Base-by-base conservation (phyloP, 768 basidiomycete genomes). In the Lactarius psammicola region DNA sequence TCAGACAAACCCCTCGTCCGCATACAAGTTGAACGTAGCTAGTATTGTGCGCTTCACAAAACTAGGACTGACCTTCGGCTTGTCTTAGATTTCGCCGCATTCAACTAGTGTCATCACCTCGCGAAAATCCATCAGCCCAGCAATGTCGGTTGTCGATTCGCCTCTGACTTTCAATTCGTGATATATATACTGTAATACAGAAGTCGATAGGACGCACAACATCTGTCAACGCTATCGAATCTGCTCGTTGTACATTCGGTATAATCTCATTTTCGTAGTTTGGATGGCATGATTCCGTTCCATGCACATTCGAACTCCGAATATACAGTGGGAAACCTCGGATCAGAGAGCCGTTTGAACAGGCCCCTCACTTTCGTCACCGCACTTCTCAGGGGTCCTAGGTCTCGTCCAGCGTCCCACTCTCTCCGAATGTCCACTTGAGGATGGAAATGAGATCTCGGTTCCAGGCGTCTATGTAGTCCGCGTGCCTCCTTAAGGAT, bases 241-340 rank as follows among this genome's bases (percentile, higher is more conserved):
- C 0, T 2, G 28, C 33, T 18, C 9, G 11, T 36, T 33, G 10
- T 20, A 54, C 38, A 10, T 34, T 53, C 54, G 31, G 3, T 49
- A 13, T 26, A 13, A 5, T 36, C 59, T 56, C 36, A 49, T 44
- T 46, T 7, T 23, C 58, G 44, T 13, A 66, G 34, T 46, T 33
- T 62, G 44, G 10, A 38, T 13, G 49, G 57, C 65, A 62, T 66
- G 31, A 66, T 62, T 33, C 65, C 65, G 2, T 66, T 59, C 60
- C 60, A 66, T 1, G 56, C 65, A 44, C 58, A 51, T 31, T 62
- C 42, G 33, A 66, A 59, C 31, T 66, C 65, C n/a, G n/a, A n/a
- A n/a, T n/a, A n/a, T n/a, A 34, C 15, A 4, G 18, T 18, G 2
- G 65, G 65, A 31, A 55, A 10, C 13, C 34, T 56, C 11, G 46